Evolutionary conservation across 1,284 basidiomycete species (phyloP).

Genomic region (Ganoderma resinaceum): DNA sequence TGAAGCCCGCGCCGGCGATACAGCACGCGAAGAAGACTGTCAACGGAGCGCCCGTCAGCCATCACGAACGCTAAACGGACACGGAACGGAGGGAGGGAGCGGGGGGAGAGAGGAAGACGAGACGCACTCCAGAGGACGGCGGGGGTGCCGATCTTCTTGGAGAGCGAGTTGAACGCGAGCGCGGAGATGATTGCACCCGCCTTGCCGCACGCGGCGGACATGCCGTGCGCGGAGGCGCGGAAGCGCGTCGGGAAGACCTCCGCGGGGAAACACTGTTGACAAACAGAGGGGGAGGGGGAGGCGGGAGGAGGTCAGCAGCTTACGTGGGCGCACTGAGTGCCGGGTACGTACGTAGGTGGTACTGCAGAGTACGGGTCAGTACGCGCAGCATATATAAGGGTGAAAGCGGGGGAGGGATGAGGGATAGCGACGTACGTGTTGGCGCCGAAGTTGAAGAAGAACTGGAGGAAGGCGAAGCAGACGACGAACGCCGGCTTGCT

Average conservation of each 20-base stretch:
- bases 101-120: slow-evolving; percentile 36
- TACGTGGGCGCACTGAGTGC: not conserved
- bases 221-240: slow-evolving; percentile 81
- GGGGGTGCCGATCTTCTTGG: slow-evolving; percentile 67
- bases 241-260: slow-evolving; percentile 92
- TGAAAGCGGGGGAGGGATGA: not conserved
- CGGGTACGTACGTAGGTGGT: slow-evolving; percentile 59
- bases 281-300: not conserved
- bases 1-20: slow-evolving; percentile 64
- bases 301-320: not conserved
- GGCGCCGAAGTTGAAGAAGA: slow-evolving; percentile 88
- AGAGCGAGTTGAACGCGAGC: slow-evolving; percentile 79
- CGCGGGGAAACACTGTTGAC: slow-evolving; percentile 68
- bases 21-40: slow-evolving; percentile 69
- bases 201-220: slow-evolving; percentile 83
- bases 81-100: slow-evolving; percentile 29
- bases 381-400: slow-evolving; percentile 1
- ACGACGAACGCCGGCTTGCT: slow-evolving; percentile 72
- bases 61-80: slow-evolving; percentile 16
- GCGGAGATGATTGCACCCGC: slow-evolving; percentile 85
- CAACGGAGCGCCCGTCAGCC: not conserved
- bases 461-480: slow-evolving; percentile 73
- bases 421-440: slow-evolving; percentile 80
- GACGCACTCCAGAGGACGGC: slow-evolving; percentile 68
- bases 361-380: slow-evolving; percentile 34